phyloP scores from a whole-genome alignment of 352 stramenopile genomes.

The Globisporangium takayamanum region DNA sequence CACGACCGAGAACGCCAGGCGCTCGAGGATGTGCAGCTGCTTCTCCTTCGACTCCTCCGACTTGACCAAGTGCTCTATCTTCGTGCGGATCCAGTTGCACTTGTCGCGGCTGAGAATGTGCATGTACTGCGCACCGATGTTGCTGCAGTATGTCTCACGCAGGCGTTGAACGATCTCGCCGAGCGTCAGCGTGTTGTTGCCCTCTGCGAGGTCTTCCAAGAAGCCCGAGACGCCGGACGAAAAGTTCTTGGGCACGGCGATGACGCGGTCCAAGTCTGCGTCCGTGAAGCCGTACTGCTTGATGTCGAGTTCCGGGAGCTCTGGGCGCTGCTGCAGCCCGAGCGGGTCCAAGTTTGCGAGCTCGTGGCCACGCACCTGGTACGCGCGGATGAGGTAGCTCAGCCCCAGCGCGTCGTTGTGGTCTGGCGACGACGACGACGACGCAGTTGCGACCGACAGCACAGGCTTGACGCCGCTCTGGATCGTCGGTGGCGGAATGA shows the following conservation, averaged over 20 bases:
- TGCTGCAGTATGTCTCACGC: conserved; percentile 96
- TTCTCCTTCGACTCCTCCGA: conserved; percentile 85
- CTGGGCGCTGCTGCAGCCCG: conserved; percentile 65
- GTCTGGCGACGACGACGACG: conserved; percentile 23
- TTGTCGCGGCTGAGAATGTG: conserved; percentile 95
- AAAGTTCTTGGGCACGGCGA: conserved; percentile 85
- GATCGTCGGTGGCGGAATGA: conserved; percentile 78
- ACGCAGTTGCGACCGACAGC: conserved; percentile 29
- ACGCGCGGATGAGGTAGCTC: conserved; percentile 96
- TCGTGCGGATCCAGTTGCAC: conserved; percentile 97
- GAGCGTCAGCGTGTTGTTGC: conserved; percentile 85
- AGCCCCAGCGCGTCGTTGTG: conserved; percentile 87
- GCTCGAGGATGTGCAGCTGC: conserved; percentile 95
- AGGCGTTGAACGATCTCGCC: conserved; percentile 92
- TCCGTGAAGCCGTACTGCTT: conserved; percentile 91
- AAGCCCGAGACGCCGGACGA: conserved; percentile 87
- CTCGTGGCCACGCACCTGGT: conserved; percentile 96
- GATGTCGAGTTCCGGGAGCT: conserved; percentile 85
- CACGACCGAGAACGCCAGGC: conserved; percentile 96
- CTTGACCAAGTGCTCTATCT: conserved; percentile 75
- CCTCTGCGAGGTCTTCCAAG: conserved; percentile 72
- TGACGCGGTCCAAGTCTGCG: conserved; percentile 84
- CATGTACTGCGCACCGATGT: conserved; percentile 98
- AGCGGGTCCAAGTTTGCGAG: conserved; percentile 96
- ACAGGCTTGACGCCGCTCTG: conserved; percentile 68